Evolutionary conservation across 73 alveolate genomes (phyloP), one percentile per base, ranked within the genome.

Genomic region (Effrenium voratum): DNA sequence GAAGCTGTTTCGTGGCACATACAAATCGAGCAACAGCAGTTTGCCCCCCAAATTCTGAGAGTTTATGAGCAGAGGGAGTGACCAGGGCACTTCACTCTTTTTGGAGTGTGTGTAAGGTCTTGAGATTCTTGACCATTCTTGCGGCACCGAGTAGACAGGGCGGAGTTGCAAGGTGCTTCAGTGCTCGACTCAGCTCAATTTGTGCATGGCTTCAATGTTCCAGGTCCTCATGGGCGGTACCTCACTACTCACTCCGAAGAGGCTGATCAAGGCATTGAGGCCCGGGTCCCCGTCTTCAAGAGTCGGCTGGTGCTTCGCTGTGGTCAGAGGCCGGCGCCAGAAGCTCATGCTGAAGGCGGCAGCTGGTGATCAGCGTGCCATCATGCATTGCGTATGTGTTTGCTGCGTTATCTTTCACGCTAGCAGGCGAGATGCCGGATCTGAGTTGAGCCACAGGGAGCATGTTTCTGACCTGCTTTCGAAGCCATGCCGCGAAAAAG

Each of bases 221-320:
- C 75, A 81, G 97, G 97, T 90, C 45, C n/a, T 90, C 24, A 47
- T 90, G 52, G 97, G 97, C 43, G 97, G 97, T 47, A 90, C 97
- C 30, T 90, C 97, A 41, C 87, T 90, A 2, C 75, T 90, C 24
- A 90, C 97, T 2, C 97, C 97, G 24, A 90, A 90, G 76, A 66
- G 97, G 76, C 97, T 90, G 30, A 68, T 90, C 73, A 49, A 87
- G 76, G 83, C 97, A 30, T 70, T 90, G 88, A 90, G 97, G 97
- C 97, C 40, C 38, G 30, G 32, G 43, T 1, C 45, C 43, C 30
- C 41, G 38, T 40, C 38, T 46, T 2, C 55, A 50, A 5, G 43
- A 55, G n/a, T 1, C 26, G 44, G 32, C 16, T 5, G n/a, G n/a
- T n/a, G n/a, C n/a, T n/a, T n/a, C n/a, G 40, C 13, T 5, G 1